phyloP scores from a whole-genome alignment of 345 rosid species.

The Chamaenerion angustifolium region DNA sequence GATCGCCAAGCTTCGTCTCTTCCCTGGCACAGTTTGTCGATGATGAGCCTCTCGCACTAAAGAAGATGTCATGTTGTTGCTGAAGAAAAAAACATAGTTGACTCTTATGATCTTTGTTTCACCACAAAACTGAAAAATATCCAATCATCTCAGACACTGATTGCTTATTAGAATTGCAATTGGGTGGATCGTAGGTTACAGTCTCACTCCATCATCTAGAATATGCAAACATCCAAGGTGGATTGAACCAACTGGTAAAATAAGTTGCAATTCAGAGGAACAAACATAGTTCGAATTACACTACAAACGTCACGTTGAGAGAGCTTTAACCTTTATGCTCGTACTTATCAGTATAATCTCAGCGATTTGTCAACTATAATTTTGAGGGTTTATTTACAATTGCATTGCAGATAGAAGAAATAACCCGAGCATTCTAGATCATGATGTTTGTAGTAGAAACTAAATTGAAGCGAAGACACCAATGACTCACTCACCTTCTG shows the following conservation, averaged over 20 bases:
- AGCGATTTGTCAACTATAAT: no score
- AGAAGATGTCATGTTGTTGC: conserved; percentile 31
- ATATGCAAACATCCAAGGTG: no score
- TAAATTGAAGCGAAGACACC: not conserved
- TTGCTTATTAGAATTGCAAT: no score
- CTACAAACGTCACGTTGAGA: no score
- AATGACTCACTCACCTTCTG: conserved; percentile 19
- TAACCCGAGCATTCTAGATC: not conserved
- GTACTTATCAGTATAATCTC: no score
- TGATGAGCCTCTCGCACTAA: conserved; percentile 27
- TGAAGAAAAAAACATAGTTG: conserved; percentile 27
- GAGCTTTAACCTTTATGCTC: no score
- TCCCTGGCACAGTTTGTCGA: conserved; percentile 22
- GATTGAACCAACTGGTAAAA: no score
- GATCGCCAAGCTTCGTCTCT: conserved; percentile 28
- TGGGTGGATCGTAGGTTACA: no score
- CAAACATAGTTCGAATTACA: no score
- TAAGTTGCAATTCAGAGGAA: no score
- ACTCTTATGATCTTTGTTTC: conserved; percentile 10
- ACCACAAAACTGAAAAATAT: conserved; percentile 1
- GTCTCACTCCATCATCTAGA: no score
- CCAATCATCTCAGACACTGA: not conserved
- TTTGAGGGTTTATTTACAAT: no score
- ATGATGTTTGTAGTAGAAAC: not conserved
- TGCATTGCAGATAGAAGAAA: not conserved